A percentile compares a stretch with the other conserved stretches of the same genome.
phyloP scores from a whole-genome alignment of 2,329 filamentous ascomycete species.

The Simplicillium sp. region DNA sequence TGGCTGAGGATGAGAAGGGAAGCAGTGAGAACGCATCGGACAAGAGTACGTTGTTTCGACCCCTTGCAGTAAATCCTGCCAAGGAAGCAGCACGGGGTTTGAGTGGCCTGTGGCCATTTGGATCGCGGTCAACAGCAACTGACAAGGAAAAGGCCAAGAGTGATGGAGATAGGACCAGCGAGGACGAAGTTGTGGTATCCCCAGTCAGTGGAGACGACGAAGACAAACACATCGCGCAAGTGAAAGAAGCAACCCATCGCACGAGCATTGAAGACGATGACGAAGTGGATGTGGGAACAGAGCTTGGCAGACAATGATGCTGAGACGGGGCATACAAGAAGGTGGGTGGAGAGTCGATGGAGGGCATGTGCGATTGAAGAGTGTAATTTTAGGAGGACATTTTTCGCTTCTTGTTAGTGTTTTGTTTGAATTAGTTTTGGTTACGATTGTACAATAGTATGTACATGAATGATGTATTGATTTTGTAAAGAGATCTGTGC shows the following conservation, averaged over 20 bases:
- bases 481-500: too few relatives aligned
- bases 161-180: conserved; percentile 11
- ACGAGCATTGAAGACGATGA: conserved; percentile 53
- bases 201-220: conserved; percentile 12
- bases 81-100: conserved; percentile 30
- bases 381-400: too few relatives aligned
- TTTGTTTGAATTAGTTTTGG: too few relatives aligned
- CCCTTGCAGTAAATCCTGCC: conserved; percentile 43
- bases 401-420: too few relatives aligned
- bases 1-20: conserved; percentile 41
- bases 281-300: conserved; percentile 27
- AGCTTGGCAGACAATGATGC: conserved; percentile 2
- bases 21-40: conserved; percentile 17
- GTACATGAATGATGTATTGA: too few relatives aligned
- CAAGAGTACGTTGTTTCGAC: conserved; percentile 41
- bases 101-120: conserved; percentile 50
- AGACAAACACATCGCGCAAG: conserved; percentile 22
- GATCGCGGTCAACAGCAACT: conserved; percentile 21
- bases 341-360: conserved; percentile 1
- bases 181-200: conserved; percentile 12
- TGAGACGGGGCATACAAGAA: conserved; percentile 5
- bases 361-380: neutral
- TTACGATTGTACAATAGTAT: too few relatives aligned
- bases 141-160: conserved; percentile 24
- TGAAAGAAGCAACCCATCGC: conserved; percentile 41